Percentiles rank a stretch among this genome's conserved stretches.
Conservation (phyloP, 345 rosid genomes). For the Hypericum androsaemum region DNA sequence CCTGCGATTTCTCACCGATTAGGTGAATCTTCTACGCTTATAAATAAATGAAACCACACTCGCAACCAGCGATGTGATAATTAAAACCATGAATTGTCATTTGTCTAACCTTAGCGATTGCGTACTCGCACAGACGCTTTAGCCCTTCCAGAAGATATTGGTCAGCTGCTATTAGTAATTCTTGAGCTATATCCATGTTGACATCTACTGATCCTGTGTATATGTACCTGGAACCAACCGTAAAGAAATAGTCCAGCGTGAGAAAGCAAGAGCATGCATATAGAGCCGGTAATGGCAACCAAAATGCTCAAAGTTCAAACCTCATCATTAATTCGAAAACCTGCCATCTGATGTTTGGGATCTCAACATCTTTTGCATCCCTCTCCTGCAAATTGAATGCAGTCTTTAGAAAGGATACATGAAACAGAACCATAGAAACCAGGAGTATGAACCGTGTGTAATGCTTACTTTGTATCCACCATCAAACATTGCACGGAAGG, state of each 20-base stretch:
- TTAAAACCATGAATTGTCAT: no score
- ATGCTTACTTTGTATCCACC: conserved; percentile 58
- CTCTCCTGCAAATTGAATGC: conserved; percentile 40
- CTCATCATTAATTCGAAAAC: conserved; percentile 77
- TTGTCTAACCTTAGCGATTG: conserved; percentile 52
- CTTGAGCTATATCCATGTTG: conserved; percentile 41
- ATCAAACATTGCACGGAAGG: conserved; percentile 77
- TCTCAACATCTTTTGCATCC: conserved; percentile 58
- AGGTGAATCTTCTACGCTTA: no score
- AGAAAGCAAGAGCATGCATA: neutral
- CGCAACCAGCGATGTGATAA: neutral
- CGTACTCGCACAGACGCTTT: conserved; percentile 56
- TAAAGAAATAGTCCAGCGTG: conserved; percentile 1
- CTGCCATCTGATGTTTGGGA: conserved; percentile 69
- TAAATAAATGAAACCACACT: conserved; percentile 9
- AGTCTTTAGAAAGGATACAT: neutral
- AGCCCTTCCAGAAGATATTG: conserved; percentile 70
- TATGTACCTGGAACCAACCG: conserved; percentile 42
- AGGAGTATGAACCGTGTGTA: no score
- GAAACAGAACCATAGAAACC: no score
- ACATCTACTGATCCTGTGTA: conserved; percentile 57
- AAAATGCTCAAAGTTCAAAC: conserved; percentile 14
- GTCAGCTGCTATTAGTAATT: conserved; percentile 73
- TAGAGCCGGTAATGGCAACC: neutral
- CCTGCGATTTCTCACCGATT: conserved; percentile 17